Base-by-base conservation (phyloP, 2,329 filamentous ascomycete species). In the Dothistroma septosporum region DNA sequence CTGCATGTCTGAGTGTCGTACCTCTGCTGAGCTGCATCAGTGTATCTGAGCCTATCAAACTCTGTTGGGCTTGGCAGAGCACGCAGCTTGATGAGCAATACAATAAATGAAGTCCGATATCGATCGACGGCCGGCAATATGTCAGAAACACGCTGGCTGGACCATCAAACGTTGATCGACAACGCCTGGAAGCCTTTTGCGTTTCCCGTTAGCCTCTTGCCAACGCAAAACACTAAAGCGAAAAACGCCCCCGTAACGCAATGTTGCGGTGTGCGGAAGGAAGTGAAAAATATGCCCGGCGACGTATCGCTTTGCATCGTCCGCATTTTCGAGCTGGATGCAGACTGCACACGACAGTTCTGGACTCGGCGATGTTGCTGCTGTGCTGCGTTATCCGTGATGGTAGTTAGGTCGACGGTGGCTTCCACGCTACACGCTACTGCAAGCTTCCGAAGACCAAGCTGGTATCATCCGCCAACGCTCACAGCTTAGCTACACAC, bases 41-140 rank as follows among this genome's bases (percentile, higher is more conserved):
- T 24, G 47, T 31, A 9, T 28, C 8, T 28, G n/a, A 49, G 47
- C 47, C 47, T 50, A 50, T 50, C 47, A 50, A 21, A 28, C 21
- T 12, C 9, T 50, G 21, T n/a, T 14, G 21, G 14, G 47, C 12
- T 19, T 28, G 10, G 5, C 19, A 50, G 19, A 33, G 57, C 50
- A 19, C 44, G 33, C 31, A 31, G 47, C 28, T 24, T 21, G 31
- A 33, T 21, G 31, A 33, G 52, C 31, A 22, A 44, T 28, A 22
- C 32, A 57, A 22, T 7, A 54, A 49, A 37, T 49, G 59, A 57
- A 57, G 58, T 44, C 53, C 53, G 54, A 54, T 46, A 53, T 33
- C 28, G 54, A 57, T 57, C 54, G 21, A 48, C 59, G 41, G 53
- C n/a, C 35, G 48, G 47, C 58, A 57, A 60, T 61, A 61, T 57